These are phyloP conservation scores for Boletus reticulatus DNA, from an alignment of 768 basidiomycete species.

Conservation along the genomic window DNA sequence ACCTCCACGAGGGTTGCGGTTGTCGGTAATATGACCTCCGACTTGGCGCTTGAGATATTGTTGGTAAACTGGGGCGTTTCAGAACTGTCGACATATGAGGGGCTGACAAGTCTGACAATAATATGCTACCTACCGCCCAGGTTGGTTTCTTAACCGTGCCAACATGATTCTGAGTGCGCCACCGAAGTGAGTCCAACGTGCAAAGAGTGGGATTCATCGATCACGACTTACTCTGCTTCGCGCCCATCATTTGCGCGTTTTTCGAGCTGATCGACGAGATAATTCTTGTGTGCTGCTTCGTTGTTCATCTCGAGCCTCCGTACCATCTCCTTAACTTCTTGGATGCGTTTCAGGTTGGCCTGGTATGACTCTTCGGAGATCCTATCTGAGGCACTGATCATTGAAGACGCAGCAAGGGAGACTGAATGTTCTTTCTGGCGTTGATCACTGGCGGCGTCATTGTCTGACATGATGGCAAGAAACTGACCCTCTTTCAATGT, in stretches of 20 bases:
- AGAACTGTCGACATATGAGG: conserved; percentile 11
- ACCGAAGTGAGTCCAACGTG: not conserved
- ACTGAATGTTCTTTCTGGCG: conserved; percentile 11
- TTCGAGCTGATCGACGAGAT: conserved; percentile 33
- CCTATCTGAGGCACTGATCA: conserved; percentile 23
- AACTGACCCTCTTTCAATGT: not conserved
- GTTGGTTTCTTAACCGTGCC: conserved; percentile 14
- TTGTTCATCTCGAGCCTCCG: conserved; percentile 37
- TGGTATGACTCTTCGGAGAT: conserved; percentile 22
- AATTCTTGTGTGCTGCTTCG: conserved; percentile 39
- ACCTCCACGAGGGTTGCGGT: conserved; percentile 37
- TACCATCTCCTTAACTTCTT: conserved; percentile 30
- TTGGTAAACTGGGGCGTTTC: conserved; percentile 14
- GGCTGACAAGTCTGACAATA: not conserved
- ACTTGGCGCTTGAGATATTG: conserved; percentile 2
- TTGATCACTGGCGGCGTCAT: conserved; percentile 6
- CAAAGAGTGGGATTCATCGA: not conserved
- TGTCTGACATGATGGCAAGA: conserved; percentile 15
- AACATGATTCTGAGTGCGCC: conserved; percentile 20
- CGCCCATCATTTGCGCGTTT: conserved; percentile 41
- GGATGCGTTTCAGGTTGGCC: conserved; percentile 24
- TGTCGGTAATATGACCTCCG: conserved; percentile 29
- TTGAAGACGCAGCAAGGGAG: conserved; percentile 21
- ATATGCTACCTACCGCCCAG: conserved; percentile 10
- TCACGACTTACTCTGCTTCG: conserved; percentile 41